These are phyloP conservation scores for Kwoniella heveanensis DNA, from an alignment of 768 basidiomycete genomes.

Conservation along the genomic window DNA sequence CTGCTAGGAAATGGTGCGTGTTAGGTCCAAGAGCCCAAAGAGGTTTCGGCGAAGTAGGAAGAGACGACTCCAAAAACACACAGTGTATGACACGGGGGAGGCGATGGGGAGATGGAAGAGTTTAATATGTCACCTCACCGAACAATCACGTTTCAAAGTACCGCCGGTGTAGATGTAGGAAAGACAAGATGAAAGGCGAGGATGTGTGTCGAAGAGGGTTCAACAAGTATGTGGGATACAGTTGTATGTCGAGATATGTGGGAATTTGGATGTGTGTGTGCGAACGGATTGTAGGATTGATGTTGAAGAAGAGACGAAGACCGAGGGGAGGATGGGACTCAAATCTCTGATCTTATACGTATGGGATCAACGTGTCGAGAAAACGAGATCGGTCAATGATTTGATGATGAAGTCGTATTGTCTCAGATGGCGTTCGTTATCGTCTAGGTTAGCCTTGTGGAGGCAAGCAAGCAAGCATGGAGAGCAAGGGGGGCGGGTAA, in stretches of 20 bases:
- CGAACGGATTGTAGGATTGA: background rate
- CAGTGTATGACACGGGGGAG: constrained; percentile 16
- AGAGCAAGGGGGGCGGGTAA: background rate
- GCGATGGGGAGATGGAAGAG: constrained; percentile 9
- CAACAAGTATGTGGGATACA: constrained; percentile 3
- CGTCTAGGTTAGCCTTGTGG: background rate
- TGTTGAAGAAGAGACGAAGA: background rate
- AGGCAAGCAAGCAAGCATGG: background rate
- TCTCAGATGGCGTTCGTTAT: constrained; percentile 2
- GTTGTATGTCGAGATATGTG: background rate
- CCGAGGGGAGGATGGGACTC: background rate
- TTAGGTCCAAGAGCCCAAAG: no score
- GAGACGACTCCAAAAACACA: background rate
- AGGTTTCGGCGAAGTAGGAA: no score
- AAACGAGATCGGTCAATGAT: background rate
- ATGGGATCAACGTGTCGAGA: background rate
- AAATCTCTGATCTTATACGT: background rate
- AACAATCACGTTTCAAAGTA: constrained; percentile 30
- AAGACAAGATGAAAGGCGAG: constrained; percentile 2
- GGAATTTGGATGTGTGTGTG: background rate
- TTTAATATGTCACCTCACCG: constrained; percentile 1
- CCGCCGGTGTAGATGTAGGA: constrained; percentile 12
- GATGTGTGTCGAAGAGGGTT: constrained; percentile 4
- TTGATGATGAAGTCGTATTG: constrained; percentile 2
- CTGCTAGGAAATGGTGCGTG: no score